A percentile compares a stretch with the other conserved stretches of the same genome.
Conservation (phyloP, 1,284 basidiomycete species). For the Naganishia cerealis region DNA sequence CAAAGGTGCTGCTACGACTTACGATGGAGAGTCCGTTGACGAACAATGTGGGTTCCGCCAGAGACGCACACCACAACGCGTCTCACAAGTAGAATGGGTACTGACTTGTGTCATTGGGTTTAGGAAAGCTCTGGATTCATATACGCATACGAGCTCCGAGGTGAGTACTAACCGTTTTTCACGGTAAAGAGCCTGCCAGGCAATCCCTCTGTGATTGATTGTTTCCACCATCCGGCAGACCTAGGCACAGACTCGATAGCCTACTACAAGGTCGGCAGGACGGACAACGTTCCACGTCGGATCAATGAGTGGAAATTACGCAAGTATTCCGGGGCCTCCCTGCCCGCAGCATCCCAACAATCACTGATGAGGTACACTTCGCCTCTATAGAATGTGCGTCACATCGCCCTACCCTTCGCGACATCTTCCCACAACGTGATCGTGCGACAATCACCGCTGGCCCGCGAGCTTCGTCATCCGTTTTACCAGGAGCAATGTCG, state of each 20-base stretch:
- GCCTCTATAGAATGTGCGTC: slow-evolving; percentile 43
- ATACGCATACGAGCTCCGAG: slow-evolving; percentile 53
- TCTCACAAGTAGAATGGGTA: not conserved
- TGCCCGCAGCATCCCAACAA: slow-evolving; percentile 9
- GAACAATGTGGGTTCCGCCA: slow-evolving; percentile 40
- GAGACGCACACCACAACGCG: no score
- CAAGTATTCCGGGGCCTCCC: slow-evolving; percentile 34
- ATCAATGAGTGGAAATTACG: slow-evolving; percentile 52
- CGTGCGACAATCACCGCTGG: not conserved
- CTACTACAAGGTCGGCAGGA: slow-evolving; percentile 53
- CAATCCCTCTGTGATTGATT: not conserved
- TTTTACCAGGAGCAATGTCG: slow-evolving; percentile 34
- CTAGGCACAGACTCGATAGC: slow-evolving; percentile 40
- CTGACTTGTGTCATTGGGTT: not conserved
- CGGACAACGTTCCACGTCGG: slow-evolving; percentile 52
- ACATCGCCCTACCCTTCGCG: slow-evolving; percentile 48
- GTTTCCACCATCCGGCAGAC: slow-evolving; percentile 32
- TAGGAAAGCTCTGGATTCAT: slow-evolving; percentile 51
- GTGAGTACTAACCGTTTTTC: slow-evolving; percentile 30
- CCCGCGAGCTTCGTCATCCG: slow-evolving; percentile 13
- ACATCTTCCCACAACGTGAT: slow-evolving; percentile 47
- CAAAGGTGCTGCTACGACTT: slow-evolving; percentile 49
- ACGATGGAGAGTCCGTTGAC: slow-evolving; percentile 53
- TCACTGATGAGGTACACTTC: not conserved
- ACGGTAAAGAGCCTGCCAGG: no score